Base-by-base conservation (phyloP, 768 basidiomycete species). In the Hypsizygus marmoreus region DNA sequence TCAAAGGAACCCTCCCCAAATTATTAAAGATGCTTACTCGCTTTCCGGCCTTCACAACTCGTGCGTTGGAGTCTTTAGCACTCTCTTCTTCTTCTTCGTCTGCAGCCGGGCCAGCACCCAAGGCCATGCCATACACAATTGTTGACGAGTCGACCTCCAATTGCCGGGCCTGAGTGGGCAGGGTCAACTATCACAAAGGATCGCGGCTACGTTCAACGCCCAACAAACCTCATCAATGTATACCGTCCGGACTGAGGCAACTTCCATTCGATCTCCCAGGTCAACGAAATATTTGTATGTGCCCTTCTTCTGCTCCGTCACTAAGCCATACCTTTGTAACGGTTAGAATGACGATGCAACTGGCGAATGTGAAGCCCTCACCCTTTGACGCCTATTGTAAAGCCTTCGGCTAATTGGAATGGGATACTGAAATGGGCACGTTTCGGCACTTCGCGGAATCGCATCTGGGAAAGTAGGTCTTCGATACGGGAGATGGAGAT, bases 221-320 rank as follows among this genome's bases (percentile, higher is more conserved):
- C 22, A 38, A 56, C 64, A 47, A 33, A 88, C 92, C 71, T 88
- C 82, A 46, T 95, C 91, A 31, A 88, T 74, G 62, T 88, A 92
- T 6, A 74, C 71, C 4, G 91, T 89, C 59, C 80, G 80, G 40
- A 75, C 74, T 32, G 74, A 70, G 0, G 86, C 91, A 40, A 89
- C 84, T 55, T 87, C 88, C 85, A 84, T 86, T 49, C 74, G 73
- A 59, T 84, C 84, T 36, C 82, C 91, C 46, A 81, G 75, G 58
- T 90, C 91, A 26, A 82, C 79, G 49, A 97, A 94, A 58, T 92
- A 90, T 59, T 81, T 87, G 63, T 92, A 88, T 4, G 74, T 43
- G 0, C 90, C 88, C 64, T 87, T 95, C 63, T 79, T 88, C 67
- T 95, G 92, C 58, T 94, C 86, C 1, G 90, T 90, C 12, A 98